Evolutionary conservation across 257 asterid species (phyloP).

Genomic region (Solanum etuberosum): DNA sequence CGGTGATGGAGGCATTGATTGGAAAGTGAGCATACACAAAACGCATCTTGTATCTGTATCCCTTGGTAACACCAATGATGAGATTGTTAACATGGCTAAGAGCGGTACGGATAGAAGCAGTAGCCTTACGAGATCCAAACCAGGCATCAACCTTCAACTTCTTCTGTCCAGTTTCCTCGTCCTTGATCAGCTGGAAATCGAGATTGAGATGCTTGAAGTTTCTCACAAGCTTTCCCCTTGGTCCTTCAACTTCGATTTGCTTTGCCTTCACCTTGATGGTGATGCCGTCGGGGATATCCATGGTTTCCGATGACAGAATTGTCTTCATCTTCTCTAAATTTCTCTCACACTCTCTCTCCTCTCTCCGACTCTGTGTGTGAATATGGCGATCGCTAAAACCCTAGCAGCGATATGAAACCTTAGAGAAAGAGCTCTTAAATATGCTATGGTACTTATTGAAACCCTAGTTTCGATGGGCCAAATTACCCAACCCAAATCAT

Average conservation of each 20-base stretch:
- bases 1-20: neutral
- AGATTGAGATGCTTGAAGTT: constrained; percentile 3
- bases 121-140: neutral
- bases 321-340: neutral
- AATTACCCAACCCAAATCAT: neutral
- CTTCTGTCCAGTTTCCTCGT: neutral
- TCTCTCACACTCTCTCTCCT: neutral
- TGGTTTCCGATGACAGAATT: neutral
- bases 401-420: neutral
- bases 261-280: neutral
- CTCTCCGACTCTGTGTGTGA: neutral
- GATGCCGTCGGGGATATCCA: neutral
- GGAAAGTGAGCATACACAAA: constrained; percentile 3
- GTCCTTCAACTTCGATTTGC: neutral
- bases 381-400: constrained; percentile 1
- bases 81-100: neutral
- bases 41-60: neutral
- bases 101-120: neutral
- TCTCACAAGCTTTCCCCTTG: neutral
- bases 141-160: neutral
- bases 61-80: neutral
- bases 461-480: neutral
- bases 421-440: neutral
- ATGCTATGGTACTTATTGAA: neutral
- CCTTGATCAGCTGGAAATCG: neutral